Conservation (phyloP, 2,329 filamentous ascomycete genomes). For the Trichoderma koningii region DNA sequence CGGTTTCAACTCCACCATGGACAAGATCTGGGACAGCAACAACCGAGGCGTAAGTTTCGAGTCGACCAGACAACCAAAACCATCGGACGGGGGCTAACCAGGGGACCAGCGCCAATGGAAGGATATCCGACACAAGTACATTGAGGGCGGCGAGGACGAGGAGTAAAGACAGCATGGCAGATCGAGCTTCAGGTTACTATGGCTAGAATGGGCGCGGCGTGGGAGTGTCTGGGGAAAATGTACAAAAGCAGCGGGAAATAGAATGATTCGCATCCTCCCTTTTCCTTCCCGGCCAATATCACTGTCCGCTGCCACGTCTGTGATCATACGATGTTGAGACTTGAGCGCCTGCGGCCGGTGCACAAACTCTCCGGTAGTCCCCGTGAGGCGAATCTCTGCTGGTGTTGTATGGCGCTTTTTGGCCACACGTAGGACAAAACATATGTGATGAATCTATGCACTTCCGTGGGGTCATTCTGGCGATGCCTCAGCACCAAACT, state of each 20-base stretch:
- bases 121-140: slow-evolving; percentile 91
- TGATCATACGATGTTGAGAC: slow-evolving; percentile 15
- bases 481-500: background rate
- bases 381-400: background rate
- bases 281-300: background rate
- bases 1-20: slow-evolving; percentile 77
- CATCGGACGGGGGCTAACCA: slow-evolving; percentile 34
- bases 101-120: slow-evolving; percentile 90
- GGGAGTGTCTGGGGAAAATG: slow-evolving; percentile 37
- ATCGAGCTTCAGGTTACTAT: slow-evolving; percentile 24
- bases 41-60: slow-evolving; percentile 81
- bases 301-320: background rate
- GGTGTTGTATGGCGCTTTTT: background rate
- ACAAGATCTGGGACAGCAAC: slow-evolving; percentile 84
- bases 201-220: slow-evolving; percentile 20
- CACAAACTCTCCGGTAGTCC: background rate
- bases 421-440: background rate
- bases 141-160: slow-evolving; percentile 69
- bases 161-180: slow-evolving; percentile 43
- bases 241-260: slow-evolving; percentile 41
- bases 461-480: background rate
- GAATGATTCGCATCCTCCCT: slow-evolving; percentile 33
- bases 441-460: background rate
- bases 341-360: background rate
- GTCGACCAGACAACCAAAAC: background rate